A percentile compares a stretch with the other conserved stretches of the same genome.
phyloP scores from a whole-genome alignment of 2,329 filamentous ascomycete genomes.

The Fusarium chuoi region DNA sequence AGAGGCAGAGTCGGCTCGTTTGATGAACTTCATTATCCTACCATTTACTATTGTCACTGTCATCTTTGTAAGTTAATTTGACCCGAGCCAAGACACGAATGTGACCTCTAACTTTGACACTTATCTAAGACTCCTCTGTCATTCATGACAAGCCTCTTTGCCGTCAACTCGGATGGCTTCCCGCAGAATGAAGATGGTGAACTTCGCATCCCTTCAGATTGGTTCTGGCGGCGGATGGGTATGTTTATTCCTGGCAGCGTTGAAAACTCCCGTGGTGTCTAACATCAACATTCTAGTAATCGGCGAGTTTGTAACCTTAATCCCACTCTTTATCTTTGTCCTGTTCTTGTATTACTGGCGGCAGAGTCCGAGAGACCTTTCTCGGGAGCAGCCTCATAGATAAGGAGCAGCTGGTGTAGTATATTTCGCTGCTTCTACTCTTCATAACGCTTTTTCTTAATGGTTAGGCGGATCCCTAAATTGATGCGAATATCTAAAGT shows the following conservation, averaged over 20 bases:
- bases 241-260: not conserved
- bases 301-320: not conserved
- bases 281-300: not conserved
- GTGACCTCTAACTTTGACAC: no score
- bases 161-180: not conserved
- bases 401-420: no score
- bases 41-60: not conserved
- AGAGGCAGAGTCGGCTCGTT: fast-evolving
- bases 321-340: fast-evolving
- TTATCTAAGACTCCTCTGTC: not conserved
- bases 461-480: no score
- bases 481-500: no score
- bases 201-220: not conserved
- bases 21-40: not conserved
- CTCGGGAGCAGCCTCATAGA: no score
- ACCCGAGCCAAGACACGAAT: not conserved
- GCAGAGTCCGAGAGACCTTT: no score
- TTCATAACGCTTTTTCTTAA: no score
- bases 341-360: not conserved
- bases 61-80: not conserved
- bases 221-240: not conserved
- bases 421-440: no score
- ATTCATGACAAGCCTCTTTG: not conserved
- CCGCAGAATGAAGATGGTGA: fast-evolving
- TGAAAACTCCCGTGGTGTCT: not conserved